phyloP scores from a whole-genome alignment of 257 asterid genomes.

The Linaria vulgaris region DNA sequence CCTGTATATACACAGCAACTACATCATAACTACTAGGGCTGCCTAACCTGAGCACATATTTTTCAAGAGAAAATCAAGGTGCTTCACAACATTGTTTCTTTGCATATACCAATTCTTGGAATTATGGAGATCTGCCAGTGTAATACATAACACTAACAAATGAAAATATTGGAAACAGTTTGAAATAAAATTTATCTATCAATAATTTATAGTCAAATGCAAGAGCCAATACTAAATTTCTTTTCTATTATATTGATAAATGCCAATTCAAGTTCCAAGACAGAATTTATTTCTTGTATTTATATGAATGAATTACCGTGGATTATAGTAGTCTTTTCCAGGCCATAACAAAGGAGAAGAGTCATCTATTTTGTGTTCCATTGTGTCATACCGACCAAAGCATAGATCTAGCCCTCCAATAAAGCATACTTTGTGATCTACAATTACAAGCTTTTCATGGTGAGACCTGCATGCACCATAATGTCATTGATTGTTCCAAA shows the following conservation, averaged over 20 bases:
- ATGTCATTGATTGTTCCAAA: not conserved
- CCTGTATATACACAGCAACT: conserved; percentile 35
- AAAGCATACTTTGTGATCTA: conserved; percentile 73
- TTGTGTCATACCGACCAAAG: conserved; percentile 90
- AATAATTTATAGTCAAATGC: not conserved
- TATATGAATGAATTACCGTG: conserved; percentile 52
- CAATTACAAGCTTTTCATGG: conserved; percentile 94
- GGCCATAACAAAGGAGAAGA: conserved; percentile 72
- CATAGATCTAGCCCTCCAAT: conserved; percentile 95
- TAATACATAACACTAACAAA: not conserved
- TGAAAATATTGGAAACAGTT: not conserved
- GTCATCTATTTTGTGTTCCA: conserved; percentile 76
- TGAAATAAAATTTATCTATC: not conserved
- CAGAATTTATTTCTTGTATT: conserved; percentile 16
- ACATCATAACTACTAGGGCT: conserved; percentile 11
- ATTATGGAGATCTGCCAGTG: not conserved
- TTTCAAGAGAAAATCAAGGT: conserved; percentile 4
- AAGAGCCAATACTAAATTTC: not conserved
- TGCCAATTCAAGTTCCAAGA: conserved; percentile 15
- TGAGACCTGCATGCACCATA: conserved; percentile 74
- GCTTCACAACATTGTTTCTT: not conserved
- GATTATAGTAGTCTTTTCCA: conserved; percentile 96
- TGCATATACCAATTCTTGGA: not conserved
- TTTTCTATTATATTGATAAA: conserved; percentile 1
- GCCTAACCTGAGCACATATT: not conserved